Conservation (phyloP, 768 basidiomycete genomes). For the Boletellus sp. region DNA sequence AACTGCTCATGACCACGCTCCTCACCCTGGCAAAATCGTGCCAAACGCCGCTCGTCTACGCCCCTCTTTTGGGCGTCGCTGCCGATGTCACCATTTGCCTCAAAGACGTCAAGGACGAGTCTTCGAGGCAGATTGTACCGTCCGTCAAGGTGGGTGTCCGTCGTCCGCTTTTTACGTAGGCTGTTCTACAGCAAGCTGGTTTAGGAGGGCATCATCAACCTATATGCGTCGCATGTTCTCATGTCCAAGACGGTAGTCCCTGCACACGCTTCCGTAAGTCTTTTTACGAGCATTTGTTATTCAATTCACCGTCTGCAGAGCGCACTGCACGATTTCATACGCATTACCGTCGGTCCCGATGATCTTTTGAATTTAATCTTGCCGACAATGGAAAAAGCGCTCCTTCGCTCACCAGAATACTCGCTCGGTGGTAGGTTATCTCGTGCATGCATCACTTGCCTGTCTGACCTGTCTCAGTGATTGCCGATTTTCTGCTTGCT, state of each 20-base stretch:
- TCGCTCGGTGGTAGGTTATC: slow-evolving; percentile 55
- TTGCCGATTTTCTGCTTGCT: slow-evolving; percentile 54
- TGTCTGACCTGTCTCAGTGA: slow-evolving; percentile 36
- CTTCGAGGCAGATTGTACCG: slow-evolving; percentile 40
- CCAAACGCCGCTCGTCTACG: slow-evolving; percentile 37
- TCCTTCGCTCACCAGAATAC: slow-evolving; percentile 79
- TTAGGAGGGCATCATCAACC: slow-evolving; percentile 54
- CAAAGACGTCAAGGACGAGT: slow-evolving; percentile 48
- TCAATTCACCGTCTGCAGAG: slow-evolving; percentile 31
- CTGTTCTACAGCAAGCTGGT: slow-evolving; percentile 1
- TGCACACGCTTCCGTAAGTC: slow-evolving; percentile 53
- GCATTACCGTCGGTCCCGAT: slow-evolving; percentile 43
- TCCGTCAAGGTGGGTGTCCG: slow-evolving; percentile 45
- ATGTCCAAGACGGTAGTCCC: slow-evolving; percentile 65
- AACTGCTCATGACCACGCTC: slow-evolving; percentile 49
- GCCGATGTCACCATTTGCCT: slow-evolving; percentile 70
- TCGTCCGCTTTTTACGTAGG: background rate
- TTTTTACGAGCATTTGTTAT: background rate
- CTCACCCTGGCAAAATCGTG: slow-evolving; percentile 49
- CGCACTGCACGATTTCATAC: slow-evolving; percentile 62
- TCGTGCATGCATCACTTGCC: background rate
- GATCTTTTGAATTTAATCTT: slow-evolving; percentile 55
- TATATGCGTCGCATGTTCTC: slow-evolving; percentile 60
- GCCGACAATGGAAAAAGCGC: slow-evolving; percentile 73
- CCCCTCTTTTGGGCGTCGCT: slow-evolving; percentile 62